Evolutionary conservation across 2,329 filamentous ascomycete species (phyloP).

Genomic region (Mycocentrospora acerina): DNA sequence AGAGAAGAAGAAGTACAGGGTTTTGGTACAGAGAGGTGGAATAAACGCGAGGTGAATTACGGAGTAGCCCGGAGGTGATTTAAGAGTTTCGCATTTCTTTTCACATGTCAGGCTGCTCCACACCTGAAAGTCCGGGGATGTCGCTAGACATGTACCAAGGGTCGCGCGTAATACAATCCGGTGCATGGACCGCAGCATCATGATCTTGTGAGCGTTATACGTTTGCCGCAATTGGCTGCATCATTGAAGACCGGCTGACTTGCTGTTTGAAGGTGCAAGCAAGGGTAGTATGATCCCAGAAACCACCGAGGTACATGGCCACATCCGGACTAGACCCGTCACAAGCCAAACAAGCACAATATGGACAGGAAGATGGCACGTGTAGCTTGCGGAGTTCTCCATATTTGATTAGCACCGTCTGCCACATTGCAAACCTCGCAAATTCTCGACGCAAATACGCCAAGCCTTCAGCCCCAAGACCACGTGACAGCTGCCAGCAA

Average conservation of each 20-base stretch:
- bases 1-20: conserved; percentile 7
- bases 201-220: conserved; percentile 35
- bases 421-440: too few relatives aligned
- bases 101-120: conserved; percentile 38
- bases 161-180: conserved; percentile 27
- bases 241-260: conserved; percentile 15
- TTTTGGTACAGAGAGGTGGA: conserved; percentile 14
- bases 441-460: too few relatives aligned
- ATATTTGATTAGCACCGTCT: too few relatives aligned
- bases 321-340: conserved; percentile 1
- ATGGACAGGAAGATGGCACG: background rate
- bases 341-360: conserved; percentile 13
- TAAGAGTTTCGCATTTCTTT: conserved; percentile 29
- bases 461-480: too few relatives aligned
- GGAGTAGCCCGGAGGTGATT: conserved; percentile 16
- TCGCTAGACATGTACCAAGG: conserved; percentile 22
- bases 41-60: conserved; percentile 23
- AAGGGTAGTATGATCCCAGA: conserved; percentile 29
- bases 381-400: too few relatives aligned
- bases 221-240: conserved; percentile 28
- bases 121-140: conserved; percentile 32
- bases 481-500: too few relatives aligned
- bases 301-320: conserved; percentile 29
- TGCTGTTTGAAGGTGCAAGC: conserved; percentile 24
- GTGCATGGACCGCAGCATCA: conserved; percentile 20